A percentile compares a stretch with the other conserved stretches of the same genome.
Evolutionary conservation across 208 protist species (phyloP).

Genomic region (Acanthamoeba quina): DNA sequence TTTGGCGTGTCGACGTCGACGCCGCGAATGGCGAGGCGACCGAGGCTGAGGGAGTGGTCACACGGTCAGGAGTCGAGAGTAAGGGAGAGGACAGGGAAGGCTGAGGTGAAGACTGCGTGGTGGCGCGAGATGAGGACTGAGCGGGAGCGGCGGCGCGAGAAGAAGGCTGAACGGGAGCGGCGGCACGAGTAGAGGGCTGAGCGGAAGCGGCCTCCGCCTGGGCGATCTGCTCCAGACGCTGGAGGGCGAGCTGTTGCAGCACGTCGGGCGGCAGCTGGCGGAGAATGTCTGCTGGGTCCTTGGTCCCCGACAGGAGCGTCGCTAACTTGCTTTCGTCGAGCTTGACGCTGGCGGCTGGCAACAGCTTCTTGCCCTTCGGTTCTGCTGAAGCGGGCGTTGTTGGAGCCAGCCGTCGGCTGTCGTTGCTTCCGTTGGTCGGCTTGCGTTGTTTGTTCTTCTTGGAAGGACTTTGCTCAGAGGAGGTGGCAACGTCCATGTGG

Average conservation of each 20-base stretch:
- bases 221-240: background rate
- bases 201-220: no score
- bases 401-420: background rate
- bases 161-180: no score
- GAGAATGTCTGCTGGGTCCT: background rate
- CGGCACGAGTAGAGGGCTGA: no score
- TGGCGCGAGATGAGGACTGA: background rate
- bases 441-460: background rate
- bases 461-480: background rate
- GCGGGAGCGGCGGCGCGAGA: background rate
- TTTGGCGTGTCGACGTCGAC: background rate
- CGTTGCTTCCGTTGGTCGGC: background rate
- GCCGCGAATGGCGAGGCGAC: background rate
- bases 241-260: slow-evolving; percentile 23
- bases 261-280: background rate
- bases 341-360: background rate
- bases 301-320: background rate
- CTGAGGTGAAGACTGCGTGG: no score
- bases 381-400: no score
- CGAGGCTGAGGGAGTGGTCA: no score
- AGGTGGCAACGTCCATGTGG: background rate
- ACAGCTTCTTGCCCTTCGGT: background rate
- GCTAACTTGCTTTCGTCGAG: background rate
- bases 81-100: background rate
- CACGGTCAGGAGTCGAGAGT: no score